These are phyloP conservation scores for Tolypocladium pustulatum DNA, from an alignment of 2,329 filamentous ascomycete genomes.

Conservation along the genomic window DNA sequence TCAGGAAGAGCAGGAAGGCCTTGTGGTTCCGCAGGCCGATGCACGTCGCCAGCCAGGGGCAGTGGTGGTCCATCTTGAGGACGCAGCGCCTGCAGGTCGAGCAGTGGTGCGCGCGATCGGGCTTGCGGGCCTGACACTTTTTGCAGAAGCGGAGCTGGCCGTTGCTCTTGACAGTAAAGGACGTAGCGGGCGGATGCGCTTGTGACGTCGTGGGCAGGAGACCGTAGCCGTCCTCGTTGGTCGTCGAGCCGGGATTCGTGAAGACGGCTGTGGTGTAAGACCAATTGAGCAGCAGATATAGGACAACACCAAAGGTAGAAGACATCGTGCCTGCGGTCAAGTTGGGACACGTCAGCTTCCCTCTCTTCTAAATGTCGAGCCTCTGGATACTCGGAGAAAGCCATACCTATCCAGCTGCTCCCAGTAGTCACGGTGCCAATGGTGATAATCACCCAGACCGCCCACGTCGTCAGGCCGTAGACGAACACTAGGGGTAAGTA, in stretches of 20 bases:
- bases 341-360: constrained; percentile 5
- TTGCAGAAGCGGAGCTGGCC: constrained; percentile 88
- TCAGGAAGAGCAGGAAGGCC: constrained; percentile 81
- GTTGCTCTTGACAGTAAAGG: constrained; percentile 85
- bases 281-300: constrained; percentile 75
- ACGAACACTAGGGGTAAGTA: constrained; percentile 88
- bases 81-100: constrained; percentile 90
- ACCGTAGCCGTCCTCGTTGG: constrained; percentile 59
- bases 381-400: not conserved
- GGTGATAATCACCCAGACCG: constrained; percentile 71
- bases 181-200: constrained; percentile 49
- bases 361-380: not conserved
- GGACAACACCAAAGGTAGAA: constrained; percentile 53
- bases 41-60: constrained; percentile 94
- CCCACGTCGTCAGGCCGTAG: constrained; percentile 86
- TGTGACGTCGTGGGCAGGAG: constrained; percentile 58
- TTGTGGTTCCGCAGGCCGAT: constrained; percentile 94
- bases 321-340: constrained; percentile 35
- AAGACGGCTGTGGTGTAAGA: constrained; percentile 92
- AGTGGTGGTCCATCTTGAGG: constrained; percentile 99
- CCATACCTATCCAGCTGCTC: constrained; percentile 45
- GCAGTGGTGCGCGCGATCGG: constrained; percentile 93
- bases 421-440: constrained; percentile 52
- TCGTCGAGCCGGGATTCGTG: constrained; percentile 71
- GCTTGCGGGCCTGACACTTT: constrained; percentile 91